A percentile compares a stretch with the other conserved stretches of the same genome.
These are phyloP conservation scores for Ilyonectria sp. DNA, from an alignment of 2,329 filamentous ascomycete species.

Conservation along the genomic window DNA sequence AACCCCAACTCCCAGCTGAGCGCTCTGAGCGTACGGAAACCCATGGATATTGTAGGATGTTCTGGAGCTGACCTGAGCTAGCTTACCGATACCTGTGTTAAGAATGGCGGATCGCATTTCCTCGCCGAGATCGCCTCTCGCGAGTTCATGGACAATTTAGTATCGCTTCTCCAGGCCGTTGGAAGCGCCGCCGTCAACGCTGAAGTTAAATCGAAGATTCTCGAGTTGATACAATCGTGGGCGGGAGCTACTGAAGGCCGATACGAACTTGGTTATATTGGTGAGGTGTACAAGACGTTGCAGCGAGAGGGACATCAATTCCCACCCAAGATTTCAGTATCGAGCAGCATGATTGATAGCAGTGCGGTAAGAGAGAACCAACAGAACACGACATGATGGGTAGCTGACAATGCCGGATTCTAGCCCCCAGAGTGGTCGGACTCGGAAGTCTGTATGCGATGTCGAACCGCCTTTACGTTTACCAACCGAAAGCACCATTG, in stretches of 20 bases:
- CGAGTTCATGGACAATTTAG: slow-evolving; percentile 98
- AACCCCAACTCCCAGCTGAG: slow-evolving; percentile 98
- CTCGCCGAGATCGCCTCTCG: slow-evolving; percentile 94
- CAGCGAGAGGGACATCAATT: slow-evolving; percentile 91
- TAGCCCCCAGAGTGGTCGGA: slow-evolving; percentile 97
- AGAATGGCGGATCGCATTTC: slow-evolving; percentile 97
- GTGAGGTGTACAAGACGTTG: slow-evolving; percentile 86
- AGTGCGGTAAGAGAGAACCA: slow-evolving; percentile 80
- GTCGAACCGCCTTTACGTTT: slow-evolving; percentile 94
- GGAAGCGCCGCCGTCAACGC: slow-evolving; percentile 82
- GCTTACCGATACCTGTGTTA: slow-evolving; percentile 98
- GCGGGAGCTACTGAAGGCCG: slow-evolving; percentile 90
- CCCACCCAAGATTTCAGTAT: slow-evolving; percentile 86
- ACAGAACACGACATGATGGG: no score
- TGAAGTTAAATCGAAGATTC: slow-evolving; percentile 90
- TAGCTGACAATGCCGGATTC: slow-evolving; percentile 26
- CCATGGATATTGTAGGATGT: neutral
- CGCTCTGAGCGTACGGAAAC: slow-evolving; percentile 81
- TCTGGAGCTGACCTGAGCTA: slow-evolving; percentile 48
- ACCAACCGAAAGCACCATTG: slow-evolving; percentile 99
- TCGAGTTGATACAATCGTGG: slow-evolving; percentile 96
- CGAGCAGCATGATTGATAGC: slow-evolving; percentile 98
- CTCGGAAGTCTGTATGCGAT: slow-evolving; percentile 98
- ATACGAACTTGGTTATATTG: slow-evolving; percentile 86
- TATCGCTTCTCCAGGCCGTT: slow-evolving; percentile 88